Conservation (phyloP, 441 rosid genomes). For the Arabidopsis hybrid region DNA sequence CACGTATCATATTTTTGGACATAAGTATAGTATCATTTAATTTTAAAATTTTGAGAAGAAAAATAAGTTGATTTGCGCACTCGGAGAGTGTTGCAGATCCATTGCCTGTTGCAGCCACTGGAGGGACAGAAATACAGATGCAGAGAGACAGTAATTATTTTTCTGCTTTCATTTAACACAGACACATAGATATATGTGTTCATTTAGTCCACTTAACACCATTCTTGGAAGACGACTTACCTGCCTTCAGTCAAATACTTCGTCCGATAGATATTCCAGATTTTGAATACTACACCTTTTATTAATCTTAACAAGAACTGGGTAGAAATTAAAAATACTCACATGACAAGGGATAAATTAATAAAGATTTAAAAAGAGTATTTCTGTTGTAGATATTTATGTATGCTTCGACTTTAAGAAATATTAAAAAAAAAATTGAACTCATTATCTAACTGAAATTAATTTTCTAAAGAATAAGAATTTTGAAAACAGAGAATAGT, state of each 20-base stretch:
- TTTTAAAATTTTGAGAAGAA: not conserved
- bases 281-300: not conserved
- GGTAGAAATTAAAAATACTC: constrained; percentile 10
- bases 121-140: constrained; percentile 35
- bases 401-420: constrained; percentile 26
- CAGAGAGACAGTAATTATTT: constrained; percentile 26
- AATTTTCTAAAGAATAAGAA: too few relatives aligned
- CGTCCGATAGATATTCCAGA: constrained; percentile 6
- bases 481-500: not conserved
- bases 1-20: not conserved
- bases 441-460: not conserved
- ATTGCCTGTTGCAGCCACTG: constrained; percentile 28
- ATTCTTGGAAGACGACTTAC: constrained; percentile 35
- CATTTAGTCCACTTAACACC: constrained; percentile 13
- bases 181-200: constrained; percentile 28
- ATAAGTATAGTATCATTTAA: not conserved
- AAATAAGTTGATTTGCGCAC: constrained; percentile 28
- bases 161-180: constrained; percentile 11
- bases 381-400: constrained; percentile 14
- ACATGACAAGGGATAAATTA: not conserved
- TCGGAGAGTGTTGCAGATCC: constrained; percentile 43
- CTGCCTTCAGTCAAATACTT: constrained; percentile 39
- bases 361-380: not conserved
- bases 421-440: not conserved
- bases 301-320: not conserved